These are phyloP conservation scores for Kuraishia capsulata DNA, from an alignment of 805 yeast genomes.

Conservation along the genomic window DNA sequence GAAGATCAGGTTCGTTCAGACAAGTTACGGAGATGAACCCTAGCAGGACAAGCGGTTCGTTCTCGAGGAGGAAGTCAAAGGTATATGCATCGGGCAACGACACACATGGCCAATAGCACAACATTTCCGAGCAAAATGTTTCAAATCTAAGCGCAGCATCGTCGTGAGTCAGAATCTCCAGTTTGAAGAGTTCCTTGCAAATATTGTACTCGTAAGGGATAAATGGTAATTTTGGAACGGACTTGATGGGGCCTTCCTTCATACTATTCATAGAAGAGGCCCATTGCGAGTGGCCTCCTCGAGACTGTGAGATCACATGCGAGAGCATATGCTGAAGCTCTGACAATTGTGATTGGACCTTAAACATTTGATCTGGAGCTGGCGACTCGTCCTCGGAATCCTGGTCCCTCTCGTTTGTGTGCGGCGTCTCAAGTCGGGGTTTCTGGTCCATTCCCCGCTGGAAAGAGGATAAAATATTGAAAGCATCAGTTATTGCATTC, in stretches of 20 bases:
- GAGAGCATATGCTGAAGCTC: constrained; percentile 21
- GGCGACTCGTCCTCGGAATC: not conserved
- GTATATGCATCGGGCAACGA: constrained; percentile 27
- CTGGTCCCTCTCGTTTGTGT: constrained; percentile 1
- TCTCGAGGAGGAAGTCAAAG: constrained; percentile 29
- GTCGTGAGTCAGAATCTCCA: constrained; percentile 22
- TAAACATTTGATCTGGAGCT: constrained; percentile 5
- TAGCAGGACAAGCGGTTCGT: constrained; percentile 33
- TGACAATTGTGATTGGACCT: constrained; percentile 19
- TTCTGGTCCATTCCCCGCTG: constrained; percentile 11
- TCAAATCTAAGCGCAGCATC: constrained; percentile 25
- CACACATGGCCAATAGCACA: constrained; percentile 39
- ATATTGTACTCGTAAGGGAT: constrained; percentile 26
- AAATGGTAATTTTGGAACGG: constrained; percentile 23
- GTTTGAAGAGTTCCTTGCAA: constrained; percentile 26
- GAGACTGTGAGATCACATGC: constrained; percentile 12
- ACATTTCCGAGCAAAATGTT: constrained; percentile 27
- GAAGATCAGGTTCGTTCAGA: constrained; percentile 32
- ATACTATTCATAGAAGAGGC: constrained; percentile 25
- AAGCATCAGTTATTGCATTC: constrained; percentile 15
- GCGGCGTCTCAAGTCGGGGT: not conserved
- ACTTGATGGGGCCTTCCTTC: constrained; percentile 24
- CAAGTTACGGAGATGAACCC: constrained; percentile 38
- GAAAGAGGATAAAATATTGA: constrained; percentile 12
- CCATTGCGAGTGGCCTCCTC: constrained; percentile 1